Conservation (phyloP, 2,329 filamentous ascomycete species). For the Pleurostoma richardsiae region DNA sequence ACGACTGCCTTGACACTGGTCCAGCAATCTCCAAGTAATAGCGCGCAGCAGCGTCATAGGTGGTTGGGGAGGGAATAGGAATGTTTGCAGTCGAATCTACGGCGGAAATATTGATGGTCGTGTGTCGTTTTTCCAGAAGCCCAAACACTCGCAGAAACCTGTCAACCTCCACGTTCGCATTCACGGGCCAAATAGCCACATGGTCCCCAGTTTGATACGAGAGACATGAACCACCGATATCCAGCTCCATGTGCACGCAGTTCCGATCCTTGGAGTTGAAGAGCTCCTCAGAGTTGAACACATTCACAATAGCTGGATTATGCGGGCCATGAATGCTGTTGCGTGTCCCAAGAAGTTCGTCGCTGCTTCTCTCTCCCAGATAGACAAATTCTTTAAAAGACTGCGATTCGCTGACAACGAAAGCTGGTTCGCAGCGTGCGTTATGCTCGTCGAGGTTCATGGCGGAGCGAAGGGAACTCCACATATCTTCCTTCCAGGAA, state of each 20-base stretch:
- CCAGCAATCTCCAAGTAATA: constrained; percentile 98
- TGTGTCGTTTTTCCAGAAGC: constrained; percentile 70
- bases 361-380: constrained; percentile 92
- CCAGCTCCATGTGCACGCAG: constrained; percentile 94
- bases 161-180: constrained; percentile 87
- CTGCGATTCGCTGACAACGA: constrained; percentile 72
- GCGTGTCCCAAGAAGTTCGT: constrained; percentile 78
- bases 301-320: constrained; percentile 94
- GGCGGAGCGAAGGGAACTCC: constrained; percentile 74
- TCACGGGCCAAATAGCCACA: constrained; percentile 95
- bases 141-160: constrained; percentile 78
- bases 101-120: constrained; percentile 82
- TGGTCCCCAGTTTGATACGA: constrained; percentile 96
- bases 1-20: constrained; percentile 92
- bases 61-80: constrained; percentile 94
- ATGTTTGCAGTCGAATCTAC: constrained; percentile 95
- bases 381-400: constrained; percentile 79
- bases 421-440: constrained; percentile 90
- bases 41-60: constrained; percentile 85
- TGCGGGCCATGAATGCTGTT: constrained; percentile 94
- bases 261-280: constrained; percentile 88
- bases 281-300: constrained; percentile 82
- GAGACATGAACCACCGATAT: constrained; percentile 83
- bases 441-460: constrained; percentile 94
- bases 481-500: constrained; percentile 99